These are phyloP conservation scores for Coniella lustricola DNA, from an alignment of 2,329 filamentous ascomycete species.

Conservation along the genomic window DNA sequence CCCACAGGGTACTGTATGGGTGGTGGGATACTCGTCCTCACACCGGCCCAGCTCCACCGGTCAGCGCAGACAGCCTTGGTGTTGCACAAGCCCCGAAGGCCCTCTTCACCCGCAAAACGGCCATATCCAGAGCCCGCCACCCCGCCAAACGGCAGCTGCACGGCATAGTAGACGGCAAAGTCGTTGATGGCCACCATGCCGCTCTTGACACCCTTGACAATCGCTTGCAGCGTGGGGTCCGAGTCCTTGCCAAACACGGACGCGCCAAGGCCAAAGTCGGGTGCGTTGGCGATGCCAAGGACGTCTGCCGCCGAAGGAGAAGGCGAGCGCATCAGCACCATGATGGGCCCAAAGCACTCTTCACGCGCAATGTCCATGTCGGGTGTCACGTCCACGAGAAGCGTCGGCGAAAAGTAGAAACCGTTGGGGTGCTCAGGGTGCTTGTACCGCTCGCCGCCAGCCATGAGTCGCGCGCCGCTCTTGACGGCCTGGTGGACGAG, in stretches of 20 bases:
- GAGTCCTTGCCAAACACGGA: slow-evolving; percentile 73
- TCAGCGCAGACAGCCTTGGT: slow-evolving; percentile 81
- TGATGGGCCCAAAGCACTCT: slow-evolving; percentile 90
- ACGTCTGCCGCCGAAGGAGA: slow-evolving; percentile 55
- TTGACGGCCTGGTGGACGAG: slow-evolving; percentile 72
- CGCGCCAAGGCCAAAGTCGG: slow-evolving; percentile 78
- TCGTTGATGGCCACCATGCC: slow-evolving; percentile 96
- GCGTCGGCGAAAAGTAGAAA: slow-evolving; percentile 88
- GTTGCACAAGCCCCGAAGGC: slow-evolving; percentile 78
- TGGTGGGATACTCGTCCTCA: slow-evolving; percentile 71
- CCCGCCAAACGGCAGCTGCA: slow-evolving; percentile 90
- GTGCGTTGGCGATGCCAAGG: slow-evolving; percentile 74
- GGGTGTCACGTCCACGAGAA: slow-evolving; percentile 81
- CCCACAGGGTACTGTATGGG: slow-evolving; percentile 75
- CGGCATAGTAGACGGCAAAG: slow-evolving; percentile 88
- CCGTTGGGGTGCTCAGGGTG: slow-evolving; percentile 71
- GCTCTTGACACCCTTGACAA: slow-evolving; percentile 63
- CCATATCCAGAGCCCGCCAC: slow-evolving; percentile 87
- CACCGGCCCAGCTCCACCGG: slow-evolving; percentile 51
- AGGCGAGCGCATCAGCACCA: slow-evolving; percentile 71
- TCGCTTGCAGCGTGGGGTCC: slow-evolving; percentile 51
- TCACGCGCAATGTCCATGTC: slow-evolving; percentile 82
- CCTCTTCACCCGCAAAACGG: slow-evolving; percentile 85
- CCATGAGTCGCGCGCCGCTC: slow-evolving; percentile 72
- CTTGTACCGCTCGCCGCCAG: slow-evolving; percentile 63